Evolutionary conservation across 371 early-diverging fungal genomes (phyloP).

Genomic region (Umbelopsis sp.): DNA sequence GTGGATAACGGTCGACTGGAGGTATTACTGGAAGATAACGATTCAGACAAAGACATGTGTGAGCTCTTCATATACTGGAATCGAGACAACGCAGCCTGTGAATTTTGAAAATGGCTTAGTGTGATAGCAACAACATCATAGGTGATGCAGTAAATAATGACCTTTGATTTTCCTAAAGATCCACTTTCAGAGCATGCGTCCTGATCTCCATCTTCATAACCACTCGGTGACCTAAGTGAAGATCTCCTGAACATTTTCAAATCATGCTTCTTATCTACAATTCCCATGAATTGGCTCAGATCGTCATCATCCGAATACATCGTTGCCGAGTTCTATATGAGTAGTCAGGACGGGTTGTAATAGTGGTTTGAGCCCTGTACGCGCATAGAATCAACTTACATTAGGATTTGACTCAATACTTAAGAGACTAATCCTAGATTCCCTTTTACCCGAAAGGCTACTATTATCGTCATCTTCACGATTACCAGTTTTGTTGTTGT

Average conservation of each 20-base stretch:
- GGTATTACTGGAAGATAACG: slow-evolving; percentile 5
- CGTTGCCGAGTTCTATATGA: neutral
- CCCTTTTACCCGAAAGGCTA: slow-evolving; percentile 2
- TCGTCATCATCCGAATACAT: neutral
- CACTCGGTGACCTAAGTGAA: neutral
- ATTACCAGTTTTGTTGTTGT: neutral
- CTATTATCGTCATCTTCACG: slow-evolving; percentile 3
- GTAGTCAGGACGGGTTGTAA: neutral
- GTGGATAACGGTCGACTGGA: slow-evolving; percentile 9
- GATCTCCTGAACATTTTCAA: slow-evolving; percentile 13
- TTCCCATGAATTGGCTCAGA: slow-evolving; percentile 7
- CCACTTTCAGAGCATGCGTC: slow-evolving; percentile 6
- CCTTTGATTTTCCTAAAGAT: slow-evolving; percentile 4
- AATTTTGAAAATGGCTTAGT: neutral
- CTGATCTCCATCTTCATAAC: neutral
- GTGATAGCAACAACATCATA: no score
- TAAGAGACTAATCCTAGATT: slow-evolving; percentile 1
- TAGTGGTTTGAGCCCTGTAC: neutral
- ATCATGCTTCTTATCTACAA: neutral
- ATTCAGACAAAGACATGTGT: slow-evolving; percentile 4
- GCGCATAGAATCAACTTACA: neutral
- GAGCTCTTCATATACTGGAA: slow-evolving; percentile 14
- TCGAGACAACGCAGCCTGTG: neutral
- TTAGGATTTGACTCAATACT: slow-evolving; percentile 1
- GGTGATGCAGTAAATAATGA: neutral